These are phyloP conservation scores for Mucor piriformis DNA, from an alignment of 371 early-diverging fungal species.

Conservation along the genomic window DNA sequence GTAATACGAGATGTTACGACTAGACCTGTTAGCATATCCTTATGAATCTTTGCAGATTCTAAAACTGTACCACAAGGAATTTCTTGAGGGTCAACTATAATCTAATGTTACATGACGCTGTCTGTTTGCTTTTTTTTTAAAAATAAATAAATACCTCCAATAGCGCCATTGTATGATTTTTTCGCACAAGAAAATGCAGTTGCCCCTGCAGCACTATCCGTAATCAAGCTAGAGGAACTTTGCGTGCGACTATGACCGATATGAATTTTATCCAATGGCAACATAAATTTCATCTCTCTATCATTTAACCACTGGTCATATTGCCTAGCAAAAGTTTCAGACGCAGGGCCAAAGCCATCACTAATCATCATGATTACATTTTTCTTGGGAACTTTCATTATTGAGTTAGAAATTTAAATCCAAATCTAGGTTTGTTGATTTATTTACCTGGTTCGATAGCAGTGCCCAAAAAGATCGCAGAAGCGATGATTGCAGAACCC, in stretches of 20 bases:
- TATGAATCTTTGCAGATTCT: constrained; percentile 85
- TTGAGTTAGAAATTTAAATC: not conserved
- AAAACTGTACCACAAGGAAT: constrained; percentile 90
- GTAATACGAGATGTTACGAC: constrained; percentile 93
- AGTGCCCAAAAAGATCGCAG: constrained; percentile 11
- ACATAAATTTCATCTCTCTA: constrained; percentile 30
- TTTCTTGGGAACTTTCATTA: constrained; percentile 30
- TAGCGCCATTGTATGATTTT: constrained; percentile 91
- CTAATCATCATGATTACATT: constrained; percentile 93
- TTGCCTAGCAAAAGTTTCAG: constrained; percentile 86
- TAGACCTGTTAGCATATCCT: constrained; percentile 82
- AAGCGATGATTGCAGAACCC: constrained; percentile 14
- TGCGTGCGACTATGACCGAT: constrained; percentile 88
- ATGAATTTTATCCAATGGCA: constrained; percentile 82
- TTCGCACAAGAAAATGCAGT: constrained; percentile 87
- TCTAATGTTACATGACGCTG: not conserved
- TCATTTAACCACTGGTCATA: constrained; percentile 64
- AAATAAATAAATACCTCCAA: constrained; percentile 56
- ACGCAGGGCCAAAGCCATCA: constrained; percentile 94
- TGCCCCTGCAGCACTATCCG: constrained; percentile 97
- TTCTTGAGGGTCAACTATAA: constrained; percentile 57
- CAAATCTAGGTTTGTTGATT: not conserved
- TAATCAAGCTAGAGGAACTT: constrained; percentile 78
- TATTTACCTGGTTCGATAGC: constrained; percentile 18
- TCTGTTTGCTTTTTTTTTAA: not conserved